Evolutionary conservation across 2,329 filamentous ascomycete species (phyloP).

Genomic region (Rhynchosporium graminicola): DNA sequence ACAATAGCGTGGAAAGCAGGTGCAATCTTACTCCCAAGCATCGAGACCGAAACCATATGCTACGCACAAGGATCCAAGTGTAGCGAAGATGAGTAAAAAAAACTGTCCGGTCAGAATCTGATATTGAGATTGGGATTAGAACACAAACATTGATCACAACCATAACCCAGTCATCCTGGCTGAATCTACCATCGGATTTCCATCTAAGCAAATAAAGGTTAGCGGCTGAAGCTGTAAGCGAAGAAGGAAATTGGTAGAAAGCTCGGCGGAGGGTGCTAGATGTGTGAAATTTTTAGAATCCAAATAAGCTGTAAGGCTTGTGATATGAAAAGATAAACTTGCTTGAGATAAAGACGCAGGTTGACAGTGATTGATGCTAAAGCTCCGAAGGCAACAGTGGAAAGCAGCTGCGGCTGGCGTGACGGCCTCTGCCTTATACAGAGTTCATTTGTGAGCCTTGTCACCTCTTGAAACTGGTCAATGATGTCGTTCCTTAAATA

Average conservation of each 20-base stretch:
- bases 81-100: slow-evolving; percentile 1
- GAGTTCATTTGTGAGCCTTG: slow-evolving; percentile 10
- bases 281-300: background rate
- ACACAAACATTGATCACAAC: slow-evolving; percentile 7
- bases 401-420: slow-evolving; percentile 10
- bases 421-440: slow-evolving; percentile 7
- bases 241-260: too few species aligned
- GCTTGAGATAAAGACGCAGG: slow-evolving; percentile 1
- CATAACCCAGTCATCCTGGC: slow-evolving; percentile 20
- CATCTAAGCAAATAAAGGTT: background rate
- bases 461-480: slow-evolving; percentile 7
- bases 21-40: slow-evolving; percentile 1
- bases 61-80: background rate
- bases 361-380: slow-evolving; percentile 10
- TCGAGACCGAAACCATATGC: background rate
- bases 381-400: slow-evolving; percentile 13
- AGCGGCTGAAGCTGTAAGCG: background rate
- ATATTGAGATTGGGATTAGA: background rate
- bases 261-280: too few species aligned
- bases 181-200: slow-evolving; percentile 8
- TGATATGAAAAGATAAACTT: background rate
- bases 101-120: background rate
- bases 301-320: background rate
- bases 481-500: background rate
- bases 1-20: background rate